These are phyloP conservation scores for Rhodosporidiobolus sp. DNA, from an alignment of 768 basidiomycete genomes.

Conservation along the genomic window DNA sequence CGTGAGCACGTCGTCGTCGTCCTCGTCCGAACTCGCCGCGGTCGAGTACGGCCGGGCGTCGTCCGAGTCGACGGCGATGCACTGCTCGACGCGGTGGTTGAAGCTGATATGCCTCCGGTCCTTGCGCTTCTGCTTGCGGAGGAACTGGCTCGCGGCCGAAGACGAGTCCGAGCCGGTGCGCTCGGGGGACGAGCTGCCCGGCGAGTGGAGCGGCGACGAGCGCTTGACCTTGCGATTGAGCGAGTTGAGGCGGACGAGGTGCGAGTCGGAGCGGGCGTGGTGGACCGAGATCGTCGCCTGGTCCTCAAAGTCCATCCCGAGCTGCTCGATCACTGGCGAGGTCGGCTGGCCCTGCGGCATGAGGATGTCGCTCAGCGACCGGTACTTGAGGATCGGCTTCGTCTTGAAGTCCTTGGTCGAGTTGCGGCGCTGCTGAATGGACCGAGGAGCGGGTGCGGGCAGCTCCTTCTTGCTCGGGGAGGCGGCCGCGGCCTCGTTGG, in stretches of 20 bases:
- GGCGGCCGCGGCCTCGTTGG: background rate
- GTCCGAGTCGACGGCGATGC: slow-evolving; percentile 59
- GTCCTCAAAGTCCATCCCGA: slow-evolving; percentile 28
- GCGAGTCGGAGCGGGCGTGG: slow-evolving; percentile 34
- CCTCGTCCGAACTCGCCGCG: slow-evolving; percentile 33
- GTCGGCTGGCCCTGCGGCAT: slow-evolving; percentile 53
- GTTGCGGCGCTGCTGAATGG: background rate
- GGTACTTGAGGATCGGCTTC: slow-evolving; percentile 94
- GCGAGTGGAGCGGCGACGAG: slow-evolving; percentile 26
- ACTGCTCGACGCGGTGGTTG: slow-evolving; percentile 97
- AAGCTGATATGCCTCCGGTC: slow-evolving; percentile 78
- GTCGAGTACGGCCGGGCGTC: slow-evolving; percentile 39
- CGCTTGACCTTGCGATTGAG: slow-evolving; percentile 26
- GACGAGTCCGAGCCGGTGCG: slow-evolving; percentile 35
- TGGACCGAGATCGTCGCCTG: slow-evolving; percentile 34
- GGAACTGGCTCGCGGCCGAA: slow-evolving; percentile 5
- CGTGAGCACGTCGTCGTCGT: slow-evolving; percentile 47
- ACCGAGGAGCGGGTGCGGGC: background rate
- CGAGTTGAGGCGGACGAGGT: slow-evolving; percentile 38
- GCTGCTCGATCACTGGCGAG: slow-evolving; percentile 36
- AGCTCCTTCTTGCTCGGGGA: background rate
- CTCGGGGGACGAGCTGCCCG: slow-evolving; percentile 32
- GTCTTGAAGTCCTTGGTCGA: slow-evolving; percentile 40
- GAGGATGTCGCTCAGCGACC: slow-evolving; percentile 85
- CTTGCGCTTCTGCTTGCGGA: slow-evolving; percentile 20